Conservation (phyloP, 1,284 basidiomycete species). For the Tilletia walkeri region DNA sequence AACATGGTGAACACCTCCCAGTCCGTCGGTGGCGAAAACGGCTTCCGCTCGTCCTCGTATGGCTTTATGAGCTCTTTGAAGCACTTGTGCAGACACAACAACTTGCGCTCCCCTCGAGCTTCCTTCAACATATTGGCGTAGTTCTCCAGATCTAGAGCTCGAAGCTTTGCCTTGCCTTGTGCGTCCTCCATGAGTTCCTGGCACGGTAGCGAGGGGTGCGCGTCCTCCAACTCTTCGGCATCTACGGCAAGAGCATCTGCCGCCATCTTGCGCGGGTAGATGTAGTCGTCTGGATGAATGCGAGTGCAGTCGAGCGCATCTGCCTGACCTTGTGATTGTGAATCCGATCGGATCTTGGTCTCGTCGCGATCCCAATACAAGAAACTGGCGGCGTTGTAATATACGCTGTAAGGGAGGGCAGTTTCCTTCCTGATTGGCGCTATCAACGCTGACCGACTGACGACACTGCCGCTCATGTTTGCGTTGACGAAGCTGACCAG, state of each 20-base stretch:
- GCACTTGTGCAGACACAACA: constrained; percentile 69
- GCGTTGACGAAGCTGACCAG: constrained; percentile 63
- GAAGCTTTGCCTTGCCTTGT: constrained; percentile 76
- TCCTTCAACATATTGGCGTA: constrained; percentile 80
- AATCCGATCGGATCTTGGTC: constrained; percentile 63
- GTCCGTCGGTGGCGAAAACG: constrained; percentile 68
- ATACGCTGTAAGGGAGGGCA: constrained; percentile 44
- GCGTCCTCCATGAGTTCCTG: constrained; percentile 76
- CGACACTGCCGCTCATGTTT: constrained; percentile 46
- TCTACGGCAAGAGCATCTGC: constrained; percentile 85
- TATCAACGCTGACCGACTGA: constrained; percentile 47
- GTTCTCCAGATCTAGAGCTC: constrained; percentile 90
- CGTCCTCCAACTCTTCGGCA: constrained; percentile 50
- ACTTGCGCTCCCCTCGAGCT: constrained; percentile 60
- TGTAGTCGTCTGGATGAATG: constrained; percentile 97
- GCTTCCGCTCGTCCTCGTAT: constrained; percentile 73
- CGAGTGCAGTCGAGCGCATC: constrained; percentile 94
- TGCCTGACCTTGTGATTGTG: constrained; percentile 68
- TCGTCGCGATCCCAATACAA: constrained; percentile 63
- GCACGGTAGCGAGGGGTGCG: constrained; percentile 48
- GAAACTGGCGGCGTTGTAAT: constrained; percentile 69
- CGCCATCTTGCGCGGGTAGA: constrained; percentile 96
- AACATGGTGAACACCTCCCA: constrained; percentile 93
- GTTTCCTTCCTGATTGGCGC: constrained; percentile 23
- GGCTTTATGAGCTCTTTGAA: constrained; percentile 82